Percentiles rank a stretch among this genome's conserved stretches.
phyloP scores from a whole-genome alignment of 306 rosid genomes.

The Argentina anserina region DNA sequence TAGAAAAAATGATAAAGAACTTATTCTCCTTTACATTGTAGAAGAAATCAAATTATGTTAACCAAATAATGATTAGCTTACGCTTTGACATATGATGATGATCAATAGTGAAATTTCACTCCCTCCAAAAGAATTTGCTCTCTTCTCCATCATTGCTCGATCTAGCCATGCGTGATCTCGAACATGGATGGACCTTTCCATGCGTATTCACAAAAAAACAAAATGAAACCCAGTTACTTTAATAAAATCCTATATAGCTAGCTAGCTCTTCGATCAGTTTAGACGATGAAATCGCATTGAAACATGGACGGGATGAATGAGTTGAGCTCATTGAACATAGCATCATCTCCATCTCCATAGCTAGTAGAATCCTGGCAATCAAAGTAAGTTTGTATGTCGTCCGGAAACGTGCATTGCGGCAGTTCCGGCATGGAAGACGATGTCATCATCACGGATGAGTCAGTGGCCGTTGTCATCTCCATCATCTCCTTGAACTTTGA shows the following conservation, averaged over 20 bases:
- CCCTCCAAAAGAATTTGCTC: neutral
- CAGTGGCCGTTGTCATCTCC: conserved; percentile 29
- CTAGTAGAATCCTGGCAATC: conserved; percentile 28
- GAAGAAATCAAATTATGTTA: neutral
- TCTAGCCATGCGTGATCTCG: neutral
- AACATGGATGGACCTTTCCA: conserved; percentile 5
- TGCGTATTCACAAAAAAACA: conserved; percentile 4
- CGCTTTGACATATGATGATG: neutral
- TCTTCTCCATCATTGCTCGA: conserved; percentile 2
- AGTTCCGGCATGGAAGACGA: conserved; percentile 9
- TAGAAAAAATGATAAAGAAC: conserved; percentile 4
- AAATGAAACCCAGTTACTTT: neutral
- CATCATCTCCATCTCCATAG: conserved; percentile 32
- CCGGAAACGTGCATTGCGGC: conserved; percentile 23
- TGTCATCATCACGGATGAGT: conserved; percentile 9
- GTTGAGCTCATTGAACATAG: conserved; percentile 33
- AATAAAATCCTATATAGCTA: neutral
- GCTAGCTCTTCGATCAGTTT: neutral
- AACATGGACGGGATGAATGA: conserved; percentile 30
- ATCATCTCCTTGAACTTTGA: conserved; percentile 52
- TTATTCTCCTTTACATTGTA: conserved; percentile 8
- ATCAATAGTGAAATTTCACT: conserved; percentile 3
- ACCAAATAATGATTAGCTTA: conserved; percentile 14
- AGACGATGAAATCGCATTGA: conserved; percentile 28
- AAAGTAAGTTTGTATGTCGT: conserved; percentile 33